Base-by-base conservation (phyloP, 2,329 filamentous ascomycete species). In the Neoascochyta sp. region DNA sequence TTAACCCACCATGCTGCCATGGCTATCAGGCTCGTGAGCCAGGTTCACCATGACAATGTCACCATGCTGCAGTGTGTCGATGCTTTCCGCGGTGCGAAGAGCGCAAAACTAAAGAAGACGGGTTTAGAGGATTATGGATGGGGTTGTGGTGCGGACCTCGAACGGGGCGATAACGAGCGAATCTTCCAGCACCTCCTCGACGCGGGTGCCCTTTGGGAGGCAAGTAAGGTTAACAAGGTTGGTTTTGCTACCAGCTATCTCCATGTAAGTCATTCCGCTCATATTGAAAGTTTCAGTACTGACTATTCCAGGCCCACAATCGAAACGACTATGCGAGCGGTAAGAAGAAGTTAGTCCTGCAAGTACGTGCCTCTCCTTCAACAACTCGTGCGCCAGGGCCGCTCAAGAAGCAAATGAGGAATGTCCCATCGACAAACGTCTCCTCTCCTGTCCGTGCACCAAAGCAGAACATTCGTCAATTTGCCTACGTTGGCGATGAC, bases 241-340 rank as follows among this genome's bases (percentile, higher is more conserved):
- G 76, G 77, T 4, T 89, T 94, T 56, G 76, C 86, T 1, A 76
- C 79, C 30, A 79, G 84, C 44, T 95, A 95, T 55, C 70, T 88
- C 26, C 65, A 69, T 36, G 80, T 82, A 67, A 67, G 74, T 57
- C 10, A 15, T 47, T 32, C 3, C 8, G n/a, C n/a, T n/a, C n/a
- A n/a, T n/a, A n/a, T n/a, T n/a, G n/a, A n/a, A n/a, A n/a, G 27
- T 23, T 18, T 25, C 11, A 16, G 12, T 14, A 30, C 45, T 59
- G 35, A 60, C 22, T 9, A 9, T n/a, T 16, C n/a, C 39, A 65
- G 55, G 58, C 67, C 68, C 8, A 44, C 35, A n/a, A 69, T 67
- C 65, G 65, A 30, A 50, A 59, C 10, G 66, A 73, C 10, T 78
- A 73, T 43, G 49, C 45, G 24, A 48, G 39, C 12, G 46, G 43